Base-by-base conservation (phyloP, 2,329 filamentous ascomycete species). In the Xylariaceae sp. region DNA sequence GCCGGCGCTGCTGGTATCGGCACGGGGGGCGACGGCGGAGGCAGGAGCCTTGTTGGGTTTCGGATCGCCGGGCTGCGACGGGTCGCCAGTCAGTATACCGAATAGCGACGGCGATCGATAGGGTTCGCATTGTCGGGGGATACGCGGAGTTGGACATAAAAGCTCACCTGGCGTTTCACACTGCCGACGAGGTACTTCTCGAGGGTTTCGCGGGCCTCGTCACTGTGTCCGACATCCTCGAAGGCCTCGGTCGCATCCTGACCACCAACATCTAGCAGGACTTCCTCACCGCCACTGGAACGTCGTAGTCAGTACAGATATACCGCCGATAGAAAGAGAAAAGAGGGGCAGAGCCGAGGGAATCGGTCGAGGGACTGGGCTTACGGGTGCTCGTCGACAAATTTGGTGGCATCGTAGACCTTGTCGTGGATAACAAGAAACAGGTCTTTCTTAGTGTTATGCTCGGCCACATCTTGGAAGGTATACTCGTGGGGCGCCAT, bases 161-260 rank as follows among this genome's bases (percentile, higher is more conserved):
- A 55, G 26, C 84, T 67, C 81, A 95, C 89, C 79, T 82, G 71
- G 72, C 89, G 83, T 85, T 95, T 95, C 72, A 96, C 74, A 36
- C 70, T 79, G 61, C 89, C 92, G 63, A 94, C 80, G 49, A 85
- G 74, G 61, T 95, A 78, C 68, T 84, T 83, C 30, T 87, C 85
- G 54, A 99, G 85, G 63, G 95, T 92, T 79, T 97, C 92, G 63
- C 94, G 87, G 63, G 94, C 94, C 80, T 99, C 94, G 74, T 99
- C 94, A 68, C 89, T 95, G 87, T 99, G 94, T 70, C 94, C 94
- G 68, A 99, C 94, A 75, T 99, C 94, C 79, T 99, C 94, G 72
- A 99, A 99, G 58, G 94, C 92, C 77, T 97, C 94, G 66, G 92
- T 96, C 68, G 89, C 88, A 74, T 99, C 94, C 77, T 96, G 92